These are phyloP conservation scores for Ulmus americana DNA, from an alignment of 331 rosid species.

Conservation along the genomic window DNA sequence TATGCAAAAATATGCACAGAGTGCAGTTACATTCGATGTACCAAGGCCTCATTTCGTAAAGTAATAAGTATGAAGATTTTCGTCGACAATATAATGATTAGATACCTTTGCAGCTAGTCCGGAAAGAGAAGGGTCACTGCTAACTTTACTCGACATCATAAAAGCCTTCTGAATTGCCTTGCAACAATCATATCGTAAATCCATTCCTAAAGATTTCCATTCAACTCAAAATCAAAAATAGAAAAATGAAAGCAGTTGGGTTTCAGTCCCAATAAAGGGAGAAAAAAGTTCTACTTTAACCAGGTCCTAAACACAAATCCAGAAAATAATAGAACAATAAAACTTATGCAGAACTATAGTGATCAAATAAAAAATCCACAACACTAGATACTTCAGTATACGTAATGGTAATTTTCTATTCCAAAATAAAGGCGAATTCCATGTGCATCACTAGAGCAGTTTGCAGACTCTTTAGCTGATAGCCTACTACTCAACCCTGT, in stretches of 20 bases:
- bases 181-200: constrained; percentile 75
- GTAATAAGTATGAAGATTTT: background rate
- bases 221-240: background rate
- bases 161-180: constrained; percentile 52
- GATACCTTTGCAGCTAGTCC: constrained; percentile 58
- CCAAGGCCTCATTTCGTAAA: background rate
- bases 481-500: too few species aligned
- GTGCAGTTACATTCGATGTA: background rate
- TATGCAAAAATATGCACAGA: background rate
- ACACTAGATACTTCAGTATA: background rate
- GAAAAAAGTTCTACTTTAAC: background rate
- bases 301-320: constrained; percentile 1
- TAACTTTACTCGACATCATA: constrained; percentile 41
- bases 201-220: constrained; percentile 62
- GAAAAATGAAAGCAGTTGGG: constrained; percentile 15
- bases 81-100: background rate
- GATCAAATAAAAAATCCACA: background rate
- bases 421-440: background rate
- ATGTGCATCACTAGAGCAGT: too few species aligned
- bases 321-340: background rate
- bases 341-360: too few species aligned
- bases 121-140: constrained; percentile 48
- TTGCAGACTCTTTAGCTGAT: too few species aligned
- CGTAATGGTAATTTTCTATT: too few species aligned
- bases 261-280: background rate